Conservation (phyloP, 2,329 filamentous ascomycete species). For the Trichoderma oligosporum region DNA sequence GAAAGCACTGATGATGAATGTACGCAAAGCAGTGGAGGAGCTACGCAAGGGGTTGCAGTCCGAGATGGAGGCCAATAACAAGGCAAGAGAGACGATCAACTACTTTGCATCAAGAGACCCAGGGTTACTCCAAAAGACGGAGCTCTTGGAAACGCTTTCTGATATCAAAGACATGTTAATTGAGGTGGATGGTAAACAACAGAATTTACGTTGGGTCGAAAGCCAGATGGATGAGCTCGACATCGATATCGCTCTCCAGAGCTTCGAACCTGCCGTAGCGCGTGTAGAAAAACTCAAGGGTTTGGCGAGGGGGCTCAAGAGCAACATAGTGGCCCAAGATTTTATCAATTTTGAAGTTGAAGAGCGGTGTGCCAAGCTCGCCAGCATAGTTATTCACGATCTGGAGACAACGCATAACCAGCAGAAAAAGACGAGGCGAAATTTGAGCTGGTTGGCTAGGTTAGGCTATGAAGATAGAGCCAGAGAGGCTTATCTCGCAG, state of each 20-base stretch:
- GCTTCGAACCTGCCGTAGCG: constrained; percentile 78
- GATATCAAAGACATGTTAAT: constrained; percentile 84
- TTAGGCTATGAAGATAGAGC: constrained; percentile 89
- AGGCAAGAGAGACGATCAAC: constrained; percentile 78
- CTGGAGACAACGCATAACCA: constrained; percentile 75
- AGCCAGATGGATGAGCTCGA: constrained; percentile 93
- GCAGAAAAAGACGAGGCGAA: constrained; percentile 70
- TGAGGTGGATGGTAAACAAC: constrained; percentile 93
- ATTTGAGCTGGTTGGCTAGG: constrained; percentile 78
- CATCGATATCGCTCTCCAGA: constrained; percentile 89
- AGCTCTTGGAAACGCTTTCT: constrained; percentile 73
- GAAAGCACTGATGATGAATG: constrained; percentile 74
- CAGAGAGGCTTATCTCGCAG: constrained; percentile 78
- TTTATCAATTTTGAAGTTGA: constrained; percentile 90
- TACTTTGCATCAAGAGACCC: constrained; percentile 79
- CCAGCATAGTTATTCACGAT: constrained; percentile 70
- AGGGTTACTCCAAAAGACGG: constrained; percentile 71
- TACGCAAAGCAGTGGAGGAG: constrained; percentile 89
- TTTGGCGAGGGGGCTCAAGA: constrained; percentile 75
- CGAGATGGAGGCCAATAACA: constrained; percentile 83
- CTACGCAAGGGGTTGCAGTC: constrained; percentile 79
- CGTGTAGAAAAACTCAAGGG: constrained; percentile 81
- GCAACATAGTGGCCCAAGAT: constrained; percentile 82
- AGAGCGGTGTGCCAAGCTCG: constrained; percentile 74
- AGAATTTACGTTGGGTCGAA: constrained; percentile 94